A percentile compares a stretch with the other conserved stretches of the same genome.
Conservation (phyloP, 2,329 filamentous ascomycete genomes). For the Lithohypha guttulata region DNA sequence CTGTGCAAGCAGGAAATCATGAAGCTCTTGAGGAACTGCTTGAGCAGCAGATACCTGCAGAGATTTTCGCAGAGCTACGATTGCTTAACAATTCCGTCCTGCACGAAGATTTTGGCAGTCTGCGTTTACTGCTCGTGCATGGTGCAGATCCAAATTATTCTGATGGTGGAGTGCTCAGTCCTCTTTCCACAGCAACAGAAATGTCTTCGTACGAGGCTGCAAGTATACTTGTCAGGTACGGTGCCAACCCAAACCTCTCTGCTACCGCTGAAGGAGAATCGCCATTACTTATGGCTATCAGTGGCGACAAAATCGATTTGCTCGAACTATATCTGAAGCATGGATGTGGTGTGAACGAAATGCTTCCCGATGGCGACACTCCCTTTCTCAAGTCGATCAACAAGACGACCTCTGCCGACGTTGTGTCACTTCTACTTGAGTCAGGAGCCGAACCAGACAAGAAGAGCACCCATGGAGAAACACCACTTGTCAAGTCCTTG, state of each 20-base stretch:
- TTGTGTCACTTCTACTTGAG: conserved; percentile 50
- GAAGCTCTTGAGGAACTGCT: neutral
- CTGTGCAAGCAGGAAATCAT: neutral
- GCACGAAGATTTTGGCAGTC: conserved; percentile 41
- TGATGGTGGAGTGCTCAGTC: conserved; percentile 41
- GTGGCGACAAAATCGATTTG: conserved; percentile 45
- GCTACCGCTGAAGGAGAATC: conserved; percentile 44
- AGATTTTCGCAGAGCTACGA: conserved; percentile 21
- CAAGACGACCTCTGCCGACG: conserved; percentile 43
- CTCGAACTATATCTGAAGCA: conserved; percentile 52
- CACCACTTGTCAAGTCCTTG: conserved; percentile 53
- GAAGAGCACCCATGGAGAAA: conserved; percentile 53
- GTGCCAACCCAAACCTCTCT: conserved; percentile 47
- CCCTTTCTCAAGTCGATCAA: conserved; percentile 51
- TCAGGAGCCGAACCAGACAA: conserved; percentile 49
- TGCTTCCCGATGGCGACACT: conserved; percentile 49
- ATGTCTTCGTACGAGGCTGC: conserved; percentile 47
- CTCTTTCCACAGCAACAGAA: conserved; percentile 43
- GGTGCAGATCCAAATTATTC: conserved; percentile 46
- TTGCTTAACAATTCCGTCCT: conserved; percentile 44
- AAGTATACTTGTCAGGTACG: conserved; percentile 53
- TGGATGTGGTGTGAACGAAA: conserved; percentile 46
- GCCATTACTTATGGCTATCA: conserved; percentile 42
- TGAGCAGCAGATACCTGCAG: neutral
- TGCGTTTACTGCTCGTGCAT: conserved; percentile 47